A percentile compares a stretch with the other conserved stretches of the same genome.
phyloP scores from a whole-genome alignment of 192 early-diverging fungal species.

The Mortierella antarctica region DNA sequence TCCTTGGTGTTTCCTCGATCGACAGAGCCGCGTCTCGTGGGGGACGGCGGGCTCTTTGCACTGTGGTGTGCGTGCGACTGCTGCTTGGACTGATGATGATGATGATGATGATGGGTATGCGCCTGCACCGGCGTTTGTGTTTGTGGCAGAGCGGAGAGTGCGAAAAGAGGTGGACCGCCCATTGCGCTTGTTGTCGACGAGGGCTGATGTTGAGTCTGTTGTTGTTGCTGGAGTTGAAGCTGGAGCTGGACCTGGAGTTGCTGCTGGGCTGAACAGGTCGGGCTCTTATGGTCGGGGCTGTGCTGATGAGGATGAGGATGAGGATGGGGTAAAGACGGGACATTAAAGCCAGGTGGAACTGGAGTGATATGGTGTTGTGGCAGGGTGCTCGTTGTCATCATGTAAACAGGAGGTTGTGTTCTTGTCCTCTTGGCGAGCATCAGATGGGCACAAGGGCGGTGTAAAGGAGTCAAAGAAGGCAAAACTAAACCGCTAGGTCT shows the following conservation, averaged over 20 bases:
- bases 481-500: no score
- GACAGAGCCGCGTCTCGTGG: constrained; percentile 9
- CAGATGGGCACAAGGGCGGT: not conserved
- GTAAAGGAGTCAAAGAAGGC: no score
- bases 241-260: constrained; percentile 2
- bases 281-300: not conserved
- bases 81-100: constrained; percentile 8
- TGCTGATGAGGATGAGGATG: not conserved
- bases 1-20: constrained; percentile 21
- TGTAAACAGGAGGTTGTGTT: constrained; percentile 11
- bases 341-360: no score
- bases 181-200: not conserved
- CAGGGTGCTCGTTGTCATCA: constrained; percentile 8
- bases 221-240: constrained; percentile 1
- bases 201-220: constrained; percentile 8
- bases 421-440: constrained; percentile 21
- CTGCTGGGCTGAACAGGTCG: no score
- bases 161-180: no score
- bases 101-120: not conserved
- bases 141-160: not conserved
- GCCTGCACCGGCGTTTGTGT: constrained; percentile 4
- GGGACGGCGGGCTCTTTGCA: constrained; percentile 11
- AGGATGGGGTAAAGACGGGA: not conserved
- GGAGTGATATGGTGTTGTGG: no score
- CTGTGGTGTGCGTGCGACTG: constrained; percentile 17